Conservation (phyloP, 192 early-diverging fungal genomes). For the Mycoemilia scoparia region DNA sequence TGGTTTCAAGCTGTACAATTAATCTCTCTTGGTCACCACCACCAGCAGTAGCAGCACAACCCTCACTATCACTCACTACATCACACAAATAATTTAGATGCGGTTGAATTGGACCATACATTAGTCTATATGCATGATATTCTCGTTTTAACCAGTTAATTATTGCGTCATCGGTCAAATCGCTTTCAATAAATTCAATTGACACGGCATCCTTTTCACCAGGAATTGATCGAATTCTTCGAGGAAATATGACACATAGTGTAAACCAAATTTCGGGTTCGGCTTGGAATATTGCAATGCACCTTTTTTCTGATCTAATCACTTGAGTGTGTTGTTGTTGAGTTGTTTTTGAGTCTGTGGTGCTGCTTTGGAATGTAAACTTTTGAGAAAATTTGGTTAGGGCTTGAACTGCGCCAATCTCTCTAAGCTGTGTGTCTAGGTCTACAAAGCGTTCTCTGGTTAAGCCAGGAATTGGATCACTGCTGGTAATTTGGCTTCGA, state of each 20-base stretch:
- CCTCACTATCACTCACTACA: no score
- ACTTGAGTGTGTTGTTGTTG: no score
- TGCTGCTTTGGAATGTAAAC: no score
- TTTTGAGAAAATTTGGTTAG: conserved; percentile 42
- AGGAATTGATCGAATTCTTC: conserved; percentile 10
- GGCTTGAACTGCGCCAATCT: conserved; percentile 55
- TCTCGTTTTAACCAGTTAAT: conserved; percentile 13
- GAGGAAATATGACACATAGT: conserved; percentile 17
- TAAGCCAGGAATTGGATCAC: no score
- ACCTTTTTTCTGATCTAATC: conserved; percentile 27
- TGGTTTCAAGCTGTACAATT: no score
- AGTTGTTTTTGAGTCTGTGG: no score
- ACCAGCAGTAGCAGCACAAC: no score
- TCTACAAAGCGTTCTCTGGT: conserved; percentile 32
- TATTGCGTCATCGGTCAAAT: conserved; percentile 12
- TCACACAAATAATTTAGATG: neutral
- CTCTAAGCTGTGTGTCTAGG: conserved; percentile 52
- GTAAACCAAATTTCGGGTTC: conserved; percentile 15
- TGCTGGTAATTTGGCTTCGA: no score
- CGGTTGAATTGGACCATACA: conserved; percentile 10
- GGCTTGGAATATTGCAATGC: conserved; percentile 14
- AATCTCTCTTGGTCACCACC: no score
- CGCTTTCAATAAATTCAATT: conserved; percentile 19
- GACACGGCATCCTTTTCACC: conserved; percentile 19
- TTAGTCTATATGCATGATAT: conserved; percentile 10